Percentiles rank a stretch among this genome's conserved stretches.
Evolutionary conservation across 441 rosid genomes (phyloP).

Genomic region (Eugenia klotzschiana): DNA sequence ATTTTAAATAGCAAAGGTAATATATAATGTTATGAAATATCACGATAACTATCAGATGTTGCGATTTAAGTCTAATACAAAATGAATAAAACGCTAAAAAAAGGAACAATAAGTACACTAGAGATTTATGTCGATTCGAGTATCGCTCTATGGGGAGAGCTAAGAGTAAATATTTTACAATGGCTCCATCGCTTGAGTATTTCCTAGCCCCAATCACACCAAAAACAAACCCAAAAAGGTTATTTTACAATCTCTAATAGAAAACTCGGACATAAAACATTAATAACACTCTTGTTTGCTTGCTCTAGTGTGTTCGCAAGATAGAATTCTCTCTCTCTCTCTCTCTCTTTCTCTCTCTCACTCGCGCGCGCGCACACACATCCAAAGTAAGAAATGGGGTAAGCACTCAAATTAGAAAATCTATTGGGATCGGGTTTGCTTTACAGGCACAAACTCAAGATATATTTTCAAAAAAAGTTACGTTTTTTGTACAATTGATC

Average conservation of each 20-base stretch:
- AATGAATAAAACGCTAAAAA: background rate
- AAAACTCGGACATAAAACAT: background rate
- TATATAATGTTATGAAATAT: background rate
- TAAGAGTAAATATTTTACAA: fast-evolving
- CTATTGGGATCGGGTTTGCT: background rate
- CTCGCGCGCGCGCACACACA: no score
- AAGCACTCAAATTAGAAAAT: background rate
- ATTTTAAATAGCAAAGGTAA: background rate
- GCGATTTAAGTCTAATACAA: background rate
- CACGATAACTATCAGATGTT: background rate
- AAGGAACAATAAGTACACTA: background rate
- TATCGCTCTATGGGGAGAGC: background rate
- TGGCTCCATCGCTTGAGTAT: background rate
- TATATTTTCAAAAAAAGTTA: background rate
- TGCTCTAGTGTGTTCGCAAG: fast-evolving
- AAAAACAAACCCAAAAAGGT: background rate
- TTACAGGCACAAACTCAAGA: no score
- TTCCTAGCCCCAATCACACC: background rate
- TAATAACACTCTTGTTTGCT: background rate
- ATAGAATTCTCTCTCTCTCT: no score
- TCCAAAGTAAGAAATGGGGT: background rate
- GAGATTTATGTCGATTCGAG: background rate
- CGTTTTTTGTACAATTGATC: background rate
- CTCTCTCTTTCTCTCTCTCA: no score
- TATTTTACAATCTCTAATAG: background rate